These are phyloP conservation scores for Penicillium aurantiogriseum DNA, from an alignment of 2,329 filamentous ascomycete genomes.

Conservation along the genomic window DNA sequence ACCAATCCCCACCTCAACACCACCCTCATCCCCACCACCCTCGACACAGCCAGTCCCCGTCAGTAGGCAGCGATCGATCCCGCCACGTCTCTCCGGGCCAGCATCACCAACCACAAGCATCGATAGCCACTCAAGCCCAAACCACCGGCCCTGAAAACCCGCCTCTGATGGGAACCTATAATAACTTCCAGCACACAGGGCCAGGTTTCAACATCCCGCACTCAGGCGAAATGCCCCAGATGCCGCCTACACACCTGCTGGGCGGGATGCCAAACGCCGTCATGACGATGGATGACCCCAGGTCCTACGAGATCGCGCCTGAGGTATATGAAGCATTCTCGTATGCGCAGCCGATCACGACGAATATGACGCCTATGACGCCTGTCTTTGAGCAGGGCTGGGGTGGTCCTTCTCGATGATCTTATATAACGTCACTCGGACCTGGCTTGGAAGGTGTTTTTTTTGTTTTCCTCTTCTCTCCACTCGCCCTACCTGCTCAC, in stretches of 20 bases:
- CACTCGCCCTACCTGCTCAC: too few relatives aligned
- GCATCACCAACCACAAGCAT: conserved; percentile 16
- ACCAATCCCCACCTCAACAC: conserved; percentile 17
- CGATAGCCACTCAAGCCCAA: conserved; percentile 18
- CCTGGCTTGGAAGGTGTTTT: not conserved
- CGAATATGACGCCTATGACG: conserved; percentile 42
- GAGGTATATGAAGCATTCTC: conserved; percentile 49
- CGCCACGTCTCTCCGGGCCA: conserved; percentile 24
- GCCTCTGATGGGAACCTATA: conserved; percentile 21
- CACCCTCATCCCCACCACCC: conserved; percentile 18
- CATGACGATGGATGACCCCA: conserved; percentile 40
- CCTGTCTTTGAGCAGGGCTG: conserved; percentile 32
- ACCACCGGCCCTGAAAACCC: conserved; percentile 16
- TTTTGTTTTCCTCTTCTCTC: not conserved
- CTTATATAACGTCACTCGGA: not conserved
- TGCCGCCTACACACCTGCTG: conserved; percentile 31
- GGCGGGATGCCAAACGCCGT: conserved; percentile 36
- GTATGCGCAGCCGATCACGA: conserved; percentile 44
- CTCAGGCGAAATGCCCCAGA: conserved; percentile 23
- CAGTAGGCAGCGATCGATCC: conserved; percentile 21
- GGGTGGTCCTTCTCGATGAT: conserved; percentile 17
- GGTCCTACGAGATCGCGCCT: conserved; percentile 43
- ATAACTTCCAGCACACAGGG: conserved; percentile 24
- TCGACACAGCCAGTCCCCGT: conserved; percentile 30
- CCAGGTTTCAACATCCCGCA: conserved; percentile 26